phyloP scores from a whole-genome alignment of 352 stramenopile genomes.

The Discostella stelligera region DNA sequence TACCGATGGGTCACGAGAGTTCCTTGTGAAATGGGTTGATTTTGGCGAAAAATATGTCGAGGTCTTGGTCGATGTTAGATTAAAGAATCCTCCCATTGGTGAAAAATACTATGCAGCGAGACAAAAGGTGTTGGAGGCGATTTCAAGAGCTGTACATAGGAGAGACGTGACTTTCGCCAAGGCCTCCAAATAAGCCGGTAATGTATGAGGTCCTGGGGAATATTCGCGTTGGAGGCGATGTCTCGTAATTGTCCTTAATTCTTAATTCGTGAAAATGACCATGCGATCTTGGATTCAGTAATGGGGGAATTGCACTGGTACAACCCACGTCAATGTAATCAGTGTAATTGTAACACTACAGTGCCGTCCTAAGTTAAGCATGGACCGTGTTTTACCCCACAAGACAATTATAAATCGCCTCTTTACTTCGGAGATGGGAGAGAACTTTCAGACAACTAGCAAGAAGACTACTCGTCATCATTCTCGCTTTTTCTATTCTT shows the following conservation, averaged over 20 bases:
- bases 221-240: background rate
- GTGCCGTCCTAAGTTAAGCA: background rate
- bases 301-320: background rate
- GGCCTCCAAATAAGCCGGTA: background rate
- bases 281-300: background rate
- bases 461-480: background rate
- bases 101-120: constrained; percentile 41
- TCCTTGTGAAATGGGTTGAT: constrained; percentile 35
- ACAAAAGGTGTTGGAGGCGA: constrained; percentile 48
- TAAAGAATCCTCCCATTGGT: constrained; percentile 23
- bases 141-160: constrained; percentile 39
- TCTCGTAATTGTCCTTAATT: background rate
- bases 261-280: background rate
- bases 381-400: no score
- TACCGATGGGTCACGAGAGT: constrained; percentile 46
- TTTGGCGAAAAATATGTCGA: constrained; percentile 38
- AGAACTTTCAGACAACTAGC: background rate
- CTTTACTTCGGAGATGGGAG: background rate
- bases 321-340: background rate
- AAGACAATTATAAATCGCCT: background rate
- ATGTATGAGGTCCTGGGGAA: background rate
- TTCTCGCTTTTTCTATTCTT: constrained; percentile 13
- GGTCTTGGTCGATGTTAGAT: constrained; percentile 49
- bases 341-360: background rate
- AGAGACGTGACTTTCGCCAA: constrained; percentile 5